A percentile compares a stretch with the other conserved stretches of the same genome.
These are phyloP conservation scores for Dipodascus albidus DNA, from an alignment of 805 yeast species.

Conservation along the genomic window DNA sequence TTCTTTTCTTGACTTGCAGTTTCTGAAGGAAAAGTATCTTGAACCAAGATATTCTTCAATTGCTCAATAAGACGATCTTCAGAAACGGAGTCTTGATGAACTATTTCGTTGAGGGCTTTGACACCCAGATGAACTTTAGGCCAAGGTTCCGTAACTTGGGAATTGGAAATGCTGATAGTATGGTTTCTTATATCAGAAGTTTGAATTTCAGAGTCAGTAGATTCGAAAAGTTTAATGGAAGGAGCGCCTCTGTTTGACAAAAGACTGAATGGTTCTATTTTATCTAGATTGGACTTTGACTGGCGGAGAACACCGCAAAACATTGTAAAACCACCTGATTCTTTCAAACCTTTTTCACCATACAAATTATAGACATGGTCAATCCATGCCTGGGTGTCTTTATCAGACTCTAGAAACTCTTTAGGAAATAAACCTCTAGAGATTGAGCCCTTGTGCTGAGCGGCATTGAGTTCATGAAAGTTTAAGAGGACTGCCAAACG, in stretches of 20 bases:
- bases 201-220: background rate
- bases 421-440: constrained; percentile 45
- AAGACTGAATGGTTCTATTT: constrained; percentile 28
- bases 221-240: constrained; percentile 10
- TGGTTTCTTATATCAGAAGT: constrained; percentile 12
- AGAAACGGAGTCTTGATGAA: constrained; percentile 14
- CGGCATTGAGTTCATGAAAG: constrained; percentile 42
- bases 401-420: constrained; percentile 30
- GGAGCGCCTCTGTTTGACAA: constrained; percentile 30
- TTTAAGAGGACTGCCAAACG: constrained; percentile 68
- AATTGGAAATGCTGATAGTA: constrained; percentile 57
- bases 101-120: constrained; percentile 24
- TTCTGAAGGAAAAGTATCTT: constrained; percentile 25
- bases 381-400: constrained; percentile 37
- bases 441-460: constrained; percentile 23
- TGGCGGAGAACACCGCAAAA: constrained; percentile 39
- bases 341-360: constrained; percentile 21
- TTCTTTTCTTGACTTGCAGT: constrained; percentile 19
- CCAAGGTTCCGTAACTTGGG: constrained; percentile 64
- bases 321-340: constrained; percentile 54
- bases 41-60: constrained; percentile 46
- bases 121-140: constrained; percentile 52
- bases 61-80: constrained; percentile 31
- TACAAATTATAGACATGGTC: constrained; percentile 17
- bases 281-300: background rate